These are phyloP conservation scores for Xanthoconium stramineum DNA, from an alignment of 768 basidiomycete species.

Conservation along the genomic window DNA sequence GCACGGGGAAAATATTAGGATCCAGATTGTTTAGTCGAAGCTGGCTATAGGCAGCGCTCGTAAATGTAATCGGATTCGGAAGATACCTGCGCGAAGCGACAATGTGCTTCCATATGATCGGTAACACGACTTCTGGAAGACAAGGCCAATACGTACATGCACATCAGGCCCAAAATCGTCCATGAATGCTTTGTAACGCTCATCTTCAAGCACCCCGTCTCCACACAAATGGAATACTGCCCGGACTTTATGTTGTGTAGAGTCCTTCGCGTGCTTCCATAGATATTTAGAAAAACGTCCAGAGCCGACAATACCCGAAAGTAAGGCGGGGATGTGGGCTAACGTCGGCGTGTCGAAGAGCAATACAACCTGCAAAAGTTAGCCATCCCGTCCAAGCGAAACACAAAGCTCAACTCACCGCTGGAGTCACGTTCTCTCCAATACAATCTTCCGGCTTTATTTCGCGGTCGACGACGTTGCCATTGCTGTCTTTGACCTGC, in stretches of 20 bases:
- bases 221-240: conserved; percentile 73
- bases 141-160: conserved; percentile 46
- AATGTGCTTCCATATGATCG: conserved; percentile 55
- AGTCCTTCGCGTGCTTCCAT: conserved; percentile 38
- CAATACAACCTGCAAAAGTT: conserved; percentile 48
- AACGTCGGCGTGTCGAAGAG: conserved; percentile 70
- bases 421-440: conserved; percentile 48
- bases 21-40: conserved; percentile 73
- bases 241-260: conserved; percentile 41
- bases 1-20: conserved; percentile 66
- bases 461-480: conserved; percentile 41
- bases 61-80: conserved; percentile 69
- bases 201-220: conserved; percentile 63
- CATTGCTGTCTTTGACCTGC: conserved; percentile 44
- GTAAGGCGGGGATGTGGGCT: conserved; percentile 51
- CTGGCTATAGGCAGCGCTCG: conserved; percentile 67
- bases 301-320: conserved; percentile 44
- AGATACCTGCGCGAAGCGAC: conserved; percentile 63
- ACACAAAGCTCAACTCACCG: conserved; percentile 31
- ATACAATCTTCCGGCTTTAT: conserved; percentile 62
- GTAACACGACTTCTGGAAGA: background rate
- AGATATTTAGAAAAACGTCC: conserved; percentile 49
- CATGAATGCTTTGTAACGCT: conserved; percentile 72
- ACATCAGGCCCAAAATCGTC: conserved; percentile 54
- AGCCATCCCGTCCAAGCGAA: background rate